Conservation (phyloP, 1,284 basidiomycete species). For the Rhodotorula sp. region DNA sequence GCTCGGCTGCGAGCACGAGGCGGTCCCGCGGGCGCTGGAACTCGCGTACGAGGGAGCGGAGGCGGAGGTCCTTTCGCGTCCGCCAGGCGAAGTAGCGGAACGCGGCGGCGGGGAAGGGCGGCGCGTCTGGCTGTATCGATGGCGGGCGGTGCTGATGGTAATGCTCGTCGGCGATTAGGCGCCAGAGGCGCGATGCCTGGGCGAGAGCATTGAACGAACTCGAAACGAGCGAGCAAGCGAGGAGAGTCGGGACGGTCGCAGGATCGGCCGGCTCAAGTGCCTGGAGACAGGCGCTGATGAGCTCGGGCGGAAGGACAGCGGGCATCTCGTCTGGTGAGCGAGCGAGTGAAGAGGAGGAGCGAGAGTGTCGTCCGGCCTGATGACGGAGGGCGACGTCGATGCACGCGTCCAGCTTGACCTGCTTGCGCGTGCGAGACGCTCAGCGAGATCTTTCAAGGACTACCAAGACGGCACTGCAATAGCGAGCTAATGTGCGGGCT, state of each 20-base stretch:
- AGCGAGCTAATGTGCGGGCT: no score
- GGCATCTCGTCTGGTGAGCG: background rate
- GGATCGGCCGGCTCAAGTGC: conserved; percentile 1
- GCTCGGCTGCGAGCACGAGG: conserved; percentile 1
- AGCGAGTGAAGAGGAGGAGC: background rate
- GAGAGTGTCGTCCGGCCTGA: background rate
- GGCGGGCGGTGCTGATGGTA: conserved; percentile 3
- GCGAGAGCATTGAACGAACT: conserved; percentile 6
- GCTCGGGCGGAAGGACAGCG: conserved; percentile 16
- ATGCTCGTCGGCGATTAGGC: background rate
- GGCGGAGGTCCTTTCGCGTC: background rate
- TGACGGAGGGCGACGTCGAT: no score
- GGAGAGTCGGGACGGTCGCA: conserved; percentile 14
- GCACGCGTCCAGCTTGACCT: no score
- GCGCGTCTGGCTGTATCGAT: background rate
- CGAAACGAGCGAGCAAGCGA: conserved; percentile 8
- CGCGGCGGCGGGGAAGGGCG: background rate
- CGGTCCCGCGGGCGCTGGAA: conserved; percentile 9
- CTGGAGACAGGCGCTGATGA: conserved; percentile 10
- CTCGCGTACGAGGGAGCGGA: conserved; percentile 4
- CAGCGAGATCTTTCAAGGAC: no score
- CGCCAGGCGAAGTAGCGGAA: background rate
- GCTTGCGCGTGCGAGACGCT: no score
- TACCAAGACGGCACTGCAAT: no score
- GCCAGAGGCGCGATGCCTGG: conserved; percentile 5